Base-by-base conservation (phyloP, 2,329 filamentous ascomycete genomes). In the Phyllosticta citriasiana region DNA sequence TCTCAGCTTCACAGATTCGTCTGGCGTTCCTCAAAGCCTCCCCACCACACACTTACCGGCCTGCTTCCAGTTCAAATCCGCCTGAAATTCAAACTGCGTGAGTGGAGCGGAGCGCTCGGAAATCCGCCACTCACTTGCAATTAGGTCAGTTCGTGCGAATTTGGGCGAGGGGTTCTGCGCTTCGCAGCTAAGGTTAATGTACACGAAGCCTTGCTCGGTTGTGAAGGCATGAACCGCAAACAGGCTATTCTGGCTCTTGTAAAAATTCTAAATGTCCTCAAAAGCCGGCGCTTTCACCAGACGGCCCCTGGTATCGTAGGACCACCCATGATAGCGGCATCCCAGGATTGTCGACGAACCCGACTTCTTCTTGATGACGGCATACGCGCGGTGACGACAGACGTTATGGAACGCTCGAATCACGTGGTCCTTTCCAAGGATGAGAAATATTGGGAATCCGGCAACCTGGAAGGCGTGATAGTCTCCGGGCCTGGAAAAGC, bases 311-410 rank as follows among this genome's bases (percentile, higher is more conserved):
- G 73, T 69, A 2, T 73, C 71, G 59, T 79, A 79, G 5, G 75
- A 77, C 77, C 77, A 79, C 7, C 77, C 77, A 58, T 79, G 77
- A 55, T 79, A 79, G 58, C 73, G 73, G 66, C 77, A 79, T 12
- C 70, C 71, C n/a, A 78, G 70, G 5, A 77, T 70, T 27, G 70
- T 71, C 1, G 73, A 70, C 25, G 71, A 74, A 1, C 76, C 75
- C 1, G 68, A 68, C 1, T 70, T 68, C 57, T 73, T 72, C 53
- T 71, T 71, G 0, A 76, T 70, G 1, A 78, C 70, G 1, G 76
- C 75, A 59, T 76, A 78, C 2, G 76, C 77, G 0, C 76, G 73
- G 64, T 79, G 76, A 24, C 76, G 71, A 64, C 76, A 78, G 5
- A 78, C 69, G 56, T 79, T 79, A 66, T 78, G 77, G 61, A 77